Evolutionary conservation across 805 yeast species (phyloP).

Genomic region (Kodamaea laetipori): DNA sequence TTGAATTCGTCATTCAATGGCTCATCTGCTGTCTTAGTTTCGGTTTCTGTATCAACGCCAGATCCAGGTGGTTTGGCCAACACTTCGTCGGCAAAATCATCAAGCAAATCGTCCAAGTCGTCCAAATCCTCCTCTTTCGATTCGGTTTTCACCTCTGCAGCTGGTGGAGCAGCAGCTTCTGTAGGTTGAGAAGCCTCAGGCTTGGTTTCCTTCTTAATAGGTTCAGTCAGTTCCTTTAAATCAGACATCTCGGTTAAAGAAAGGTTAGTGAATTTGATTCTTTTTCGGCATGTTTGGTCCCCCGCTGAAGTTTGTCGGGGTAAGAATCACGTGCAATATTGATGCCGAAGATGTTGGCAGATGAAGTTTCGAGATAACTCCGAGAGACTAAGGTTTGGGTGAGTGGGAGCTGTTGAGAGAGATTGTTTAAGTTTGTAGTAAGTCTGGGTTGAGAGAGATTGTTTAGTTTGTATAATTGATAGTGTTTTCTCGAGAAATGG

Average conservation of each 20-base stretch:
- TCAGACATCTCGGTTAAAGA: constrained; percentile 6
- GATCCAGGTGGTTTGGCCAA: constrained; percentile 64
- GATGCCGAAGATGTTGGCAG: not conserved
- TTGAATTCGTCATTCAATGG: constrained; percentile 37
- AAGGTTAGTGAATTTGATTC: not conserved
- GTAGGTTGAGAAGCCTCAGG: not conserved
- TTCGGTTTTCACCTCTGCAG: not conserved
- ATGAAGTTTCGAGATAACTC: too few relatives aligned
- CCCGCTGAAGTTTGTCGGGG: constrained; percentile 15
- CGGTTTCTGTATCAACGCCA: constrained; percentile 18
- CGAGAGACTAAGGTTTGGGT: not conserved
- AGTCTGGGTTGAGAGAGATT: not conserved
- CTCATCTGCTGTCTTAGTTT: constrained; percentile 16
- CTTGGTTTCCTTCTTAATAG: not conserved
- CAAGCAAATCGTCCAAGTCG: constrained; percentile 81
- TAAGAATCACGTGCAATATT: not conserved
- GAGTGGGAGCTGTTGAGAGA: not conserved
- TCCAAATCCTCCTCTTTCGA: constrained; percentile 52
- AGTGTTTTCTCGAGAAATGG: too few relatives aligned
- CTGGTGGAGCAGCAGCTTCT: not conserved
- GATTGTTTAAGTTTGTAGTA: not conserved
- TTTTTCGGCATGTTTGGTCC: constrained; percentile 1
- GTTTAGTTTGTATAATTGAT: too few relatives aligned
- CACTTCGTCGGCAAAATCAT: constrained; percentile 77
- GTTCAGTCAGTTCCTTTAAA: constrained; percentile 1